Evolutionary conservation across 345 rosid genomes (phyloP).

Genomic region (Eutrema heterophyllum): DNA sequence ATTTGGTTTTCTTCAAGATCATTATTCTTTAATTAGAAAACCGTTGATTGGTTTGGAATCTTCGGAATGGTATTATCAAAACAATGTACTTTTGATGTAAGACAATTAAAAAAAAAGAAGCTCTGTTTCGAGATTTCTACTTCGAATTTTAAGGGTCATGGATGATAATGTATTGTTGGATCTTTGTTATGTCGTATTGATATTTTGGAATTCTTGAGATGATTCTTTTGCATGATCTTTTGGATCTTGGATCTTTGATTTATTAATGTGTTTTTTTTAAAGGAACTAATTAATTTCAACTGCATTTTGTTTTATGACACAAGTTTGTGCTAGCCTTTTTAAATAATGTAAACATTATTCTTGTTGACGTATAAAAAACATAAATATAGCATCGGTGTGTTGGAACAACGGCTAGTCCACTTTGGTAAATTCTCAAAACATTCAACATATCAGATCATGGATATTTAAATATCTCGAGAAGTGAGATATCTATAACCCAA

Average conservation of each 20-base stretch:
- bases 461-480: constrained; percentile 1
- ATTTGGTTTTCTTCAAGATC: constrained; percentile 21
- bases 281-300: constrained; percentile 19
- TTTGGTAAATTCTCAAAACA: neutral
- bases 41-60: constrained; percentile 14
- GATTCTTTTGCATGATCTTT: constrained; percentile 28
- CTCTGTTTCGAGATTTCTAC: constrained; percentile 12
- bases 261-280: constrained; percentile 9
- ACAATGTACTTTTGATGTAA: constrained; percentile 23
- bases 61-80: neutral
- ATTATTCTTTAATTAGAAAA: constrained; percentile 12
- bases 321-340: neutral
- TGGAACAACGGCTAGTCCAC: neutral
- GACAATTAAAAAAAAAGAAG: neutral
- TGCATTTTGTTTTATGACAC: constrained; percentile 8
- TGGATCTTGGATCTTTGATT: constrained; percentile 27
- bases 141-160: neutral
- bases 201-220: constrained; percentile 21
- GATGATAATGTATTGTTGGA: constrained; percentile 6
- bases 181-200: constrained; percentile 15
- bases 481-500: neutral
- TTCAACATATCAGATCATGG: neutral
- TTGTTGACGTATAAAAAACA: neutral
- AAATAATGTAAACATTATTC: neutral
- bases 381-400: neutral